Evolutionary conservation across 768 basidiomycete genomes (phyloP).

Genomic region (button mushroom (Agaricus bisporus)): DNA sequence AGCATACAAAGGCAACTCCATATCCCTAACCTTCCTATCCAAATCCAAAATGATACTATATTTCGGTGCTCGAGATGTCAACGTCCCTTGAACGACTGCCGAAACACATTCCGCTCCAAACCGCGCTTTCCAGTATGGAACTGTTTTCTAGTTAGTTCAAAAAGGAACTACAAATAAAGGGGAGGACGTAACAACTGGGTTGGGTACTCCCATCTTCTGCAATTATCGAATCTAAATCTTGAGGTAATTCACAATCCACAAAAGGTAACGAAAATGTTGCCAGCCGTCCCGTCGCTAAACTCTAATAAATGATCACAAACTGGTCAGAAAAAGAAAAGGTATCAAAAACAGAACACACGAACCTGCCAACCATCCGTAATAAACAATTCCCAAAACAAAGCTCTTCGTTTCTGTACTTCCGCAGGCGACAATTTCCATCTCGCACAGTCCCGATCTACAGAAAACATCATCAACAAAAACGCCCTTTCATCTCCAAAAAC

Average conservation of each 20-base stretch:
- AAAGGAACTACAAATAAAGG: too few relatives aligned
- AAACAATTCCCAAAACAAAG: slow-evolving; percentile 70
- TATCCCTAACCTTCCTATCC: slow-evolving; percentile 62
- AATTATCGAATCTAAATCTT: slow-evolving; percentile 52
- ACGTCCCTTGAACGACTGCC: slow-evolving; percentile 60
- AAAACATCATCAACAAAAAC: slow-evolving; percentile 7
- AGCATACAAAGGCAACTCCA: slow-evolving; percentile 61
- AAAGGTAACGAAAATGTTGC: slow-evolving; percentile 66
- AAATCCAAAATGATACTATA: slow-evolving; percentile 59
- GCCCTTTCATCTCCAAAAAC: not conserved
- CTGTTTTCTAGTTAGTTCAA: slow-evolving; percentile 29
- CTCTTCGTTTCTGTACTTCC: slow-evolving; percentile 66
- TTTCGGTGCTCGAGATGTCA: slow-evolving; percentile 59
- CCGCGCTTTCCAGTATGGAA: slow-evolving; percentile 65
- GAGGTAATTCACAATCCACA: slow-evolving; percentile 66
- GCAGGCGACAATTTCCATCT: slow-evolving; percentile 56
- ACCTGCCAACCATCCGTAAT: slow-evolving; percentile 76
- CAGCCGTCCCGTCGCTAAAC: slow-evolving; percentile 63
- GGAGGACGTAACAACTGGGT: slow-evolving; percentile 59
- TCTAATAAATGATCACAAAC: slow-evolving; percentile 28
- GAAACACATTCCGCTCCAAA: slow-evolving; percentile 64
- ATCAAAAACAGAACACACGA: slow-evolving; percentile 9
- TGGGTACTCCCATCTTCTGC: slow-evolving; percentile 51
- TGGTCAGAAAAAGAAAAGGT: not conserved
- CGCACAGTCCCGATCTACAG: slow-evolving; percentile 63